These are phyloP conservation scores for Lichtheimia hyalospora DNA, from an alignment of 371 early-diverging fungal species.

Conservation along the genomic window DNA sequence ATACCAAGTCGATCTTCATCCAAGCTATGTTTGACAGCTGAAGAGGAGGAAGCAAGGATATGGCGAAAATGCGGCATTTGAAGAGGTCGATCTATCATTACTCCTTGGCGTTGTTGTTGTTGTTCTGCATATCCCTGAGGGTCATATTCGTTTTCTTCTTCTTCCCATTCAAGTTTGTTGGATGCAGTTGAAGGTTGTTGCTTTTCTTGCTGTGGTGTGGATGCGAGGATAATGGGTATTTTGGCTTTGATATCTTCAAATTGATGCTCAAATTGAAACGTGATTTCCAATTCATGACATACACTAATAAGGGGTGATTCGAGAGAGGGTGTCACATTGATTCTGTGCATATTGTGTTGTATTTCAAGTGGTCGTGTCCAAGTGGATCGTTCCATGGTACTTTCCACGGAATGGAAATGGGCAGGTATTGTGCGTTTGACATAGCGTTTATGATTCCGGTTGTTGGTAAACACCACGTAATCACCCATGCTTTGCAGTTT, in stretches of 20 bases:
- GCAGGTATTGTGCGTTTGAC: slow-evolving; percentile 22
- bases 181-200: not conserved
- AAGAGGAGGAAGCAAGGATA: too few relatives aligned
- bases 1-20: not conserved
- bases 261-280: slow-evolving; percentile 23
- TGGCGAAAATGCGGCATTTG: not conserved
- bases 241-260: slow-evolving; percentile 26
- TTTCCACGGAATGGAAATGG: slow-evolving; percentile 19
- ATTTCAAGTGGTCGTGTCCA: slow-evolving; percentile 24
- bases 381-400: slow-evolving; percentile 12
- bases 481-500: slow-evolving; percentile 1
- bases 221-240: slow-evolving; percentile 25
- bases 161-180: not conserved
- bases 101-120: too few relatives aligned
- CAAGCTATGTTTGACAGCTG: not conserved
- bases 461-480: not conserved
- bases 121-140: not conserved
- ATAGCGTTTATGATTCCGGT: slow-evolving; percentile 4
- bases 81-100: not conserved
- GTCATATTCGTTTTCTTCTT: slow-evolving; percentile 7
- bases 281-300: slow-evolving; percentile 22
- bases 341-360: slow-evolving; percentile 19
- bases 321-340: slow-evolving; percentile 7
- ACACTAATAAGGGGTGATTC: slow-evolving; percentile 26
- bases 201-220: slow-evolving; percentile 12